Conservation (phyloP, 257 asterid species). For the Lycium barbarum region DNA sequence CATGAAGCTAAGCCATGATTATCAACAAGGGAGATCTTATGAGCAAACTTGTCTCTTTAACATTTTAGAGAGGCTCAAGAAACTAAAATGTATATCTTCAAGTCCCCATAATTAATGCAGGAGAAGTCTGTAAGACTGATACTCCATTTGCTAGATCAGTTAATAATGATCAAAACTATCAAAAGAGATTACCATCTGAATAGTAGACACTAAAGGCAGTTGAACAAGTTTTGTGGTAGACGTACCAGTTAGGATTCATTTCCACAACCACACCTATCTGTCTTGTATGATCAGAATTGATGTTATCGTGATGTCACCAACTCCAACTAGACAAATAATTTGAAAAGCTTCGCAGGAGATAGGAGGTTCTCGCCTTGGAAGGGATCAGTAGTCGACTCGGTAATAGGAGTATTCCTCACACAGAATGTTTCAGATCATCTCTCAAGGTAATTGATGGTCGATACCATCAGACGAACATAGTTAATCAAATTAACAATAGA, state of each 20-base stretch:
- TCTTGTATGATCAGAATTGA: background rate
- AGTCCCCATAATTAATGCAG: background rate
- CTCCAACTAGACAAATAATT: constrained; percentile 18
- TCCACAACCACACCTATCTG: background rate
- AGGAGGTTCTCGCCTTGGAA: constrained; percentile 94
- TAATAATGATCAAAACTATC: background rate
- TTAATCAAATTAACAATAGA: constrained; percentile 13
- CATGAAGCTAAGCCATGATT: background rate
- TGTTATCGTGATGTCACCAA: background rate
- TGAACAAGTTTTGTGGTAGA: background rate
- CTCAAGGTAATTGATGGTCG: constrained; percentile 66
- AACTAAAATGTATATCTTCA: background rate
- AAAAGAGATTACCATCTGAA: background rate
- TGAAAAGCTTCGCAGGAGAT: constrained; percentile 66
- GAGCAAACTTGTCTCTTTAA: too few species aligned
- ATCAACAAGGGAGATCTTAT: background rate
- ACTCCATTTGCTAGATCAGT: background rate
- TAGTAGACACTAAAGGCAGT: background rate
- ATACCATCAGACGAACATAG: constrained; percentile 11
- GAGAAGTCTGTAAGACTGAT: background rate
- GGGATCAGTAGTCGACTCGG: constrained; percentile 97
- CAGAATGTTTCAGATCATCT: constrained; percentile 98
- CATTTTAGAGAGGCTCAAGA: background rate
- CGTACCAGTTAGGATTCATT: background rate
- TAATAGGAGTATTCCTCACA: constrained; percentile 96